These are phyloP conservation scores for Myxozyma neotropica DNA, from an alignment of 805 yeast species.

Conservation along the genomic window DNA sequence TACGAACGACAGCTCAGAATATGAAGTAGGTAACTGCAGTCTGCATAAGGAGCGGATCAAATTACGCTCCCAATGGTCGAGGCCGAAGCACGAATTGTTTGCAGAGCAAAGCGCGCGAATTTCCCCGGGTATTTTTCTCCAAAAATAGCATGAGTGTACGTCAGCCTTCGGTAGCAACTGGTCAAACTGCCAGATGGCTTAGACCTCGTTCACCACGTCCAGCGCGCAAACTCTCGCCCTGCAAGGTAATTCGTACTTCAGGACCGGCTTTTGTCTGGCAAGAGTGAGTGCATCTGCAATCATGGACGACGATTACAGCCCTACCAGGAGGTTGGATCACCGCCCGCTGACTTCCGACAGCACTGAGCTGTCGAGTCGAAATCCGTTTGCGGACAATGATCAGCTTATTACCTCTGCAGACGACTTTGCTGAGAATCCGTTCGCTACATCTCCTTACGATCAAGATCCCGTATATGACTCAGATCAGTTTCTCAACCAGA, in stretches of 20 bases:
- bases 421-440: constrained; percentile 1
- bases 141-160: not conserved
- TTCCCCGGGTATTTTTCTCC: not conserved
- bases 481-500: not conserved
- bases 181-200: too few species aligned
- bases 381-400: constrained; percentile 7
- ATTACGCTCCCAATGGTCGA: too few species aligned
- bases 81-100: too few species aligned
- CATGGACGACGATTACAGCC: not conserved
- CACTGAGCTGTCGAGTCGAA: constrained; percentile 1
- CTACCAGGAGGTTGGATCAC: not conserved
- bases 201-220: too few species aligned
- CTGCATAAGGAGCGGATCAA: too few species aligned
- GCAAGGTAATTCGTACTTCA: too few species aligned
- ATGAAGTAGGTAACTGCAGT: too few species aligned
- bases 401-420: not conserved
- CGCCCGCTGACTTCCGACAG: not conserved
- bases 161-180: not conserved
- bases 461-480: not conserved
- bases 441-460: constrained; percentile 1
- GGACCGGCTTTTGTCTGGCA: too few species aligned
- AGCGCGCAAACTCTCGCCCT: too few species aligned
- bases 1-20: too few species aligned
- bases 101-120: not conserved
- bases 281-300: not conserved